A percentile compares a stretch with the other conserved stretches of the same genome.
Conservation (phyloP, 495 filamentous ascomycete species). For the Bacidia gigantensis region DNA sequence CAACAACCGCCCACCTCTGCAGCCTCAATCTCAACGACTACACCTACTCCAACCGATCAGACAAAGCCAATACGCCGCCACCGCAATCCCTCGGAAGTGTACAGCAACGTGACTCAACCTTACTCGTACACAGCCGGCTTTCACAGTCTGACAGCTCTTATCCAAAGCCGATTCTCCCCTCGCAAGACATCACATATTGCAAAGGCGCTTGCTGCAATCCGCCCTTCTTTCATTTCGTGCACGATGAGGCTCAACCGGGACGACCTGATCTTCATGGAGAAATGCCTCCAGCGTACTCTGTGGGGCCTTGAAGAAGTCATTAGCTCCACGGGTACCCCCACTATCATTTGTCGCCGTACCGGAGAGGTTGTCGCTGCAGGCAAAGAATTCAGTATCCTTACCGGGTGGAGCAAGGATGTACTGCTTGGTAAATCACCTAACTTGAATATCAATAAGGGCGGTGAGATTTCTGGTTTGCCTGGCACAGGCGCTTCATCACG, state of each 20-base stretch:
- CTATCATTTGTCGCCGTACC: slow-evolving; percentile 79
- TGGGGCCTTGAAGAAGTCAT: slow-evolving; percentile 89
- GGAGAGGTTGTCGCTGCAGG: slow-evolving; percentile 85
- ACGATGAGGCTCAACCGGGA: slow-evolving; percentile 67
- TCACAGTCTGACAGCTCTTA: slow-evolving; percentile 71
- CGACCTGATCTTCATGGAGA: slow-evolving; percentile 94
- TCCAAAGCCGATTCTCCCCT: slow-evolving; percentile 59
- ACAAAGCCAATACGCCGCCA: slow-evolving; percentile 38
- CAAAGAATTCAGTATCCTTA: slow-evolving; percentile 87
- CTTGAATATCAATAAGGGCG: slow-evolving; percentile 69
- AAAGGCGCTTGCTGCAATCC: slow-evolving; percentile 73
- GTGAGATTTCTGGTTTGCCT: slow-evolving; percentile 10
- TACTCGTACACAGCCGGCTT: slow-evolving; percentile 84
- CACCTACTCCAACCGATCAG: slow-evolving; percentile 29
- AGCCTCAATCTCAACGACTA: slow-evolving; percentile 29
- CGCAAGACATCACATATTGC: slow-evolving; percentile 65
- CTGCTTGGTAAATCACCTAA: slow-evolving; percentile 80
- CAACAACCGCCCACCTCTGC: slow-evolving; percentile 36
- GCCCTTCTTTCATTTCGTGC: slow-evolving; percentile 83
- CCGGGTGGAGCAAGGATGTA: slow-evolving; percentile 87
- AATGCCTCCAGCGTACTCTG: slow-evolving; percentile 84
- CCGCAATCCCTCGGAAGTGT: slow-evolving; percentile 71
- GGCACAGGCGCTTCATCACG: slow-evolving; percentile 26
- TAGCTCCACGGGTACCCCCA: slow-evolving; percentile 73
- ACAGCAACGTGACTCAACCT: slow-evolving; percentile 74